These are phyloP conservation scores for Fomitopsis palustris DNA, from an alignment of 1,284 basidiomycete genomes.

Conservation along the genomic window DNA sequence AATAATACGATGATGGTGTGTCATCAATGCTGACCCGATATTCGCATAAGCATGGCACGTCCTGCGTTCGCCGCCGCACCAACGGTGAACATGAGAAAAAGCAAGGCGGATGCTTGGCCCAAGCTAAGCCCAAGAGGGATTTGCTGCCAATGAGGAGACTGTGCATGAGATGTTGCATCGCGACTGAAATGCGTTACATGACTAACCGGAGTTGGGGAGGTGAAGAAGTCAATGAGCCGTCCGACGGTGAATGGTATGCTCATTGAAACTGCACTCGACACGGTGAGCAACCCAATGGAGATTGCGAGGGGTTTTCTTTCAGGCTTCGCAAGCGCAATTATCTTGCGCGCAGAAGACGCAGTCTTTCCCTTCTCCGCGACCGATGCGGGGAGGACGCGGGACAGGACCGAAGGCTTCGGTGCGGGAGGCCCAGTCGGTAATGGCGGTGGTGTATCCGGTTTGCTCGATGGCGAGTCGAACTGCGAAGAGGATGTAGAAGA, in stretches of 20 bases:
- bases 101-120: conserved; percentile 73
- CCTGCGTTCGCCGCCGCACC: conserved; percentile 89
- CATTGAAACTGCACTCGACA: conserved; percentile 83
- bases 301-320: conserved; percentile 71
- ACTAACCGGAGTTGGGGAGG: conserved; percentile 64
- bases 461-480: neutral
- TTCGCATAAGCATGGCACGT: conserved; percentile 86
- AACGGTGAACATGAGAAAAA: conserved; percentile 81
- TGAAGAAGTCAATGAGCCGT: conserved; percentile 90
- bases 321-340: conserved; percentile 72
- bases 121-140: conserved; percentile 78
- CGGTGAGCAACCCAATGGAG: conserved; percentile 65
- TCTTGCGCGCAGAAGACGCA: conserved; percentile 68
- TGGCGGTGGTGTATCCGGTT: neutral
- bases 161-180: conserved; percentile 9
- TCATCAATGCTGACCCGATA: conserved; percentile 51
- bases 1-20: no score
- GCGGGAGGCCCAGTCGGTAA: conserved; percentile 1
- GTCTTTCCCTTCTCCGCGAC: conserved; percentile 32
- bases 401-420: conserved; percentile 35
- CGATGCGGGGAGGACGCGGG: conserved; percentile 35
- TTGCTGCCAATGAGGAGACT: conserved; percentile 40
- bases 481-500: neutral
- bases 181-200: neutral
- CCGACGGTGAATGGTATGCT: conserved; percentile 89